A percentile compares a stretch with the other conserved stretches of the same genome.
Evolutionary conservation across 148 eudicot genomes (phyloP).

Genomic region (Cornus kousa): DNA sequence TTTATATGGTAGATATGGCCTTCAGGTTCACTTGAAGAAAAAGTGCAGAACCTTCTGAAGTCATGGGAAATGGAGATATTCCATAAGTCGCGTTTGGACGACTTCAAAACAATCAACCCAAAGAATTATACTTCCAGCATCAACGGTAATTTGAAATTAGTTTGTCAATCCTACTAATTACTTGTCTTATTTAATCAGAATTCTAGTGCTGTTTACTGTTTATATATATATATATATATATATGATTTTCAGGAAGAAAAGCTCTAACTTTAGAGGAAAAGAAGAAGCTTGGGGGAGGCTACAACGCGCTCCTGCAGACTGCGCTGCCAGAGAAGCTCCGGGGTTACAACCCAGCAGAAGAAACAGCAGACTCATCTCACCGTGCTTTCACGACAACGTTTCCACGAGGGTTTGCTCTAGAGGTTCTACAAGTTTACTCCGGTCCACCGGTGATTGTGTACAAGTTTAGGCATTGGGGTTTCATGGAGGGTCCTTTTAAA

Average conservation of each 20-base stretch:
- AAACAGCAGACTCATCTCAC: constrained; percentile 39
- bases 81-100: constrained; percentile 52
- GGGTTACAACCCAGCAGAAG: constrained; percentile 36
- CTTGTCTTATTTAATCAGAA: too few species aligned
- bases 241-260: constrained; percentile 30
- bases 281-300: constrained; percentile 39
- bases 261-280: constrained; percentile 28
- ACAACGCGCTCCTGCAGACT: constrained; percentile 46
- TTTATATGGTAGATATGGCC: constrained; percentile 55
- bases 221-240: too few species aligned
- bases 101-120: constrained; percentile 57
- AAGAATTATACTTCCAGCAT: constrained; percentile 33
- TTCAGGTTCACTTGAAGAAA: constrained; percentile 72
- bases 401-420: constrained; percentile 71
- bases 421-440: constrained; percentile 63
- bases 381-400: constrained; percentile 42
- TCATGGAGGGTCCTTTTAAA: constrained; percentile 84
- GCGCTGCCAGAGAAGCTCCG: constrained; percentile 40
- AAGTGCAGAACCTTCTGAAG: constrained; percentile 74
- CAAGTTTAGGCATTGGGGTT: constrained; percentile 87
- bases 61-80: constrained; percentile 83
- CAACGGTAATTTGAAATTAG: constrained; percentile 32
- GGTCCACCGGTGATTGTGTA: constrained; percentile 66
- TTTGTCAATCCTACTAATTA: too few species aligned
- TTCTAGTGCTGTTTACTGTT: too few species aligned